Evolutionary conservation across 148 eudicot genomes (phyloP).

Genomic region (Rheum nobile): DNA sequence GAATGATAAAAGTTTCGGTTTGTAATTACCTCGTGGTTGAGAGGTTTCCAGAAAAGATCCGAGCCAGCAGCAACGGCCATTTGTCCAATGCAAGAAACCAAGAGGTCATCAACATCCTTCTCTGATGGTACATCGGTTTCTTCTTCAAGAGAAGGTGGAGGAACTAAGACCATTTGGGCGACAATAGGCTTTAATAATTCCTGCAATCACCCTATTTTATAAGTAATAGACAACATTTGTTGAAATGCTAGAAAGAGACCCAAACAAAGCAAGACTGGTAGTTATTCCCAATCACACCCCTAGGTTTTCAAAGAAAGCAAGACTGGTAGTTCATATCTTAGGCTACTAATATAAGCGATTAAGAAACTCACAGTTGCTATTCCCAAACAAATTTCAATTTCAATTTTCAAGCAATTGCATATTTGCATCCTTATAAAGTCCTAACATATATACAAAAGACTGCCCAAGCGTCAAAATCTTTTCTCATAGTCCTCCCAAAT

Average conservation of each 20-base stretch:
- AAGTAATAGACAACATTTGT: too few species aligned
- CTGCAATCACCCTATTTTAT: constrained; percentile 15
- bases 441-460: too few species aligned
- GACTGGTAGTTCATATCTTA: not conserved
- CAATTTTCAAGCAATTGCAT: too few species aligned
- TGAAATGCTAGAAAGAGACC: too few species aligned
- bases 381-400: too few species aligned
- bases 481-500: too few species aligned
- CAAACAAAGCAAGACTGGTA: not conserved
- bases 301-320: too few species aligned
- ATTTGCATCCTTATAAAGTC: too few species aligned
- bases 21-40: constrained; percentile 70
- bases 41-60: constrained; percentile 90
- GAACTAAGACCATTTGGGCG: constrained; percentile 57
- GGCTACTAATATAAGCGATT: too few species aligned
- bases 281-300: not conserved
- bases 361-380: too few species aligned
- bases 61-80: constrained; percentile 90
- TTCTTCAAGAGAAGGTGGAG: constrained; percentile 52
- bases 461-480: too few species aligned
- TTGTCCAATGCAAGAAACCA: constrained; percentile 79
- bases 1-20: not conserved
- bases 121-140: constrained; percentile 44
- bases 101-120: constrained; percentile 61
- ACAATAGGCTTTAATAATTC: constrained; percentile 72